Percentiles rank a stretch among this genome's conserved stretches.
These are phyloP conservation scores for Hortiboletus campestris DNA, from an alignment of 768 basidiomycete species.

Conservation along the genomic window DNA sequence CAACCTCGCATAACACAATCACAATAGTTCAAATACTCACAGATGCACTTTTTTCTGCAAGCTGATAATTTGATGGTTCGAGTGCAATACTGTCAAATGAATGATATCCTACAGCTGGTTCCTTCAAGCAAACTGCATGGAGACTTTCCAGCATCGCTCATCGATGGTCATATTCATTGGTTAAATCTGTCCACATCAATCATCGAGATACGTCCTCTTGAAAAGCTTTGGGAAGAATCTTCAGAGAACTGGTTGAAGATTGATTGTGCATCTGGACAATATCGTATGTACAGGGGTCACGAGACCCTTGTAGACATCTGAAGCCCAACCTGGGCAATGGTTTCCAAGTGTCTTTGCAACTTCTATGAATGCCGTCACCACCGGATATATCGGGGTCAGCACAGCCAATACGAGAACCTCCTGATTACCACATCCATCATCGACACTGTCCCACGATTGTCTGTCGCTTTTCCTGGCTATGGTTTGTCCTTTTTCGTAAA, in stretches of 20 bases:
- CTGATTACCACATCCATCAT: slow-evolving; percentile 7
- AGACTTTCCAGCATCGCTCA: neutral
- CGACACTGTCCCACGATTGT: neutral
- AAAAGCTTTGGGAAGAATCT: slow-evolving; percentile 19
- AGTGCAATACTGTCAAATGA: neutral
- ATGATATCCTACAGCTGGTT: neutral
- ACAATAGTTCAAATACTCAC: neutral
- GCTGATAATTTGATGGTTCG: neutral
- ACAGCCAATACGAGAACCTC: slow-evolving; percentile 9
- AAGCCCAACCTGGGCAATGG: slow-evolving; percentile 20
- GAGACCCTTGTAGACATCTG: slow-evolving; percentile 19
- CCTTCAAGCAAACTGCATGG: neutral
- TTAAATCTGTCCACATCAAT: slow-evolving; percentile 10
- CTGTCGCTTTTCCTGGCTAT: slow-evolving; percentile 35
- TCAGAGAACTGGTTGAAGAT: slow-evolving; percentile 23
- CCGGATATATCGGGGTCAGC: too few relatives aligned
- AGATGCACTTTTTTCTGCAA: neutral
- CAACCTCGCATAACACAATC: neutral
- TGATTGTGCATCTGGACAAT: neutral
- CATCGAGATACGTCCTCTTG: slow-evolving; percentile 25
- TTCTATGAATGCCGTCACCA: too few relatives aligned
- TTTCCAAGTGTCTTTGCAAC: slow-evolving; percentile 2
- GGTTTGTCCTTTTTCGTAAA: slow-evolving; percentile 38
- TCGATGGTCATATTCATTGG: slow-evolving; percentile 25
- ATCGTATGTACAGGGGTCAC: neutral